Base-by-base conservation (phyloP, 1,284 basidiomycete species). In the Coniferiporia weirii region DNA sequence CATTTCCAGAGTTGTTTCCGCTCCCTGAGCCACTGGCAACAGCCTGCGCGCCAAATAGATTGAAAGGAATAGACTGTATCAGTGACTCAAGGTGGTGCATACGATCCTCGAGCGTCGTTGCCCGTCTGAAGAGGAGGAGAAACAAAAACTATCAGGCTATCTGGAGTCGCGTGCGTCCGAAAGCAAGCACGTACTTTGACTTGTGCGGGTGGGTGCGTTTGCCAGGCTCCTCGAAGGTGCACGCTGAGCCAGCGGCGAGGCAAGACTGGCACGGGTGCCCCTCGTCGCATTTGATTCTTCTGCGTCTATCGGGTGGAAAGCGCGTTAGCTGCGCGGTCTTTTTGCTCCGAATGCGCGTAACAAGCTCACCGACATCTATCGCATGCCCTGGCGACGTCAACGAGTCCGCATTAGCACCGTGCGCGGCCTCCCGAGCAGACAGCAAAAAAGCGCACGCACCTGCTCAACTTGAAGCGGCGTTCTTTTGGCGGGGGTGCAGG, bases 211-310 rank as follows among this genome's bases (percentile, higher is more conserved):
- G 87, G 0, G 84, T 87, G 61, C 89, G 77, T 73, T 91, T 91
- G 1, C 89, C 88, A 3, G 87, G 86, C 71, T 91, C 89, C 70
- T 91, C 89, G 65, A 91, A 91, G 0, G 89, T 91, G 64, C 89
- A 91, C 9, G 87, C 73, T 3, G 89, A 89, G 65, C 79, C 87
- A 15, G 89, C 87, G 4, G 85, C 83, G 19, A 90, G 71, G 71
- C 89, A 91, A 9, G 89, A 88, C 73, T 91, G 88, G 69, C 89
- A 91, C 44, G 89, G 89, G 66, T 90, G 88, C 0, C 89, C 89
- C 69, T 91, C 89, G 66, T 91, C 89, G 69, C 89, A 91, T 66
- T 89, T 89, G 69, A 91, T 91, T 66, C 89, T 76, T 66, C 88
- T 76, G 59, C 88, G 85, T 36, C 89, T 89, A 65, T 46, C n/a